A percentile compares a stretch with the other conserved stretches of the same genome.
phyloP scores from a whole-genome alignment of 768 basidiomycete genomes.

The Paxillus involutus region DNA sequence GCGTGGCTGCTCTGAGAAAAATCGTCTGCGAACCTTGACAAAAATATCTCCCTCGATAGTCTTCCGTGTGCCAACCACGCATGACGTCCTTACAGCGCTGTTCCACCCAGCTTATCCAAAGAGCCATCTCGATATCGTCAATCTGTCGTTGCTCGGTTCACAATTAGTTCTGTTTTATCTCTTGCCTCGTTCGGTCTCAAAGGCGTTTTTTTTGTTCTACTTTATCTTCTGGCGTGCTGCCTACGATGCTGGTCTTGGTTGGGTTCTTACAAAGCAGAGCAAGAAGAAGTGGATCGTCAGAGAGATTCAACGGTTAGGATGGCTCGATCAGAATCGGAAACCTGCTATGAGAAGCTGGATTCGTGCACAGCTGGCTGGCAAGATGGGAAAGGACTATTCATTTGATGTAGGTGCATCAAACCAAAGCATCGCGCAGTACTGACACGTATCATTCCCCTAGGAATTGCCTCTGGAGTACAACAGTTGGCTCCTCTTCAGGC shows the following conservation, averaged over 20 bases:
- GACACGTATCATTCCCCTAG: slow-evolving; percentile 35
- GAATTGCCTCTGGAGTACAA: slow-evolving; percentile 93
- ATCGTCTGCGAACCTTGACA: slow-evolving; percentile 2
- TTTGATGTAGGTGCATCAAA: slow-evolving; percentile 67
- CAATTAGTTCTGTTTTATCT: slow-evolving; percentile 75
- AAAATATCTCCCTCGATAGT: slow-evolving; percentile 45
- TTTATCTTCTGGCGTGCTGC: slow-evolving; percentile 92
- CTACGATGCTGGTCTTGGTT: slow-evolving; percentile 93
- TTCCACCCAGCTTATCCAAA: slow-evolving; percentile 84
- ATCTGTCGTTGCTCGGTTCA: slow-evolving; percentile 71
- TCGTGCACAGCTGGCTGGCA: slow-evolving; percentile 77
- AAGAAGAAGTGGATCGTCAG: slow-evolving; percentile 93
- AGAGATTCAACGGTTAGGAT: slow-evolving; percentile 74
- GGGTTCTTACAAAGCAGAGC: slow-evolving; percentile 93
- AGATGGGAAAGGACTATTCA: slow-evolving; percentile 94
- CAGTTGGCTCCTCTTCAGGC: slow-evolving; percentile 93
- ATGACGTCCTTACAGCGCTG: slow-evolving; percentile 83
- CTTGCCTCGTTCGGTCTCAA: slow-evolving; percentile 55
- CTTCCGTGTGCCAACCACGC: slow-evolving; percentile 90
- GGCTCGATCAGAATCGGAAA: slow-evolving; percentile 76
- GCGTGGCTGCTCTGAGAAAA: slow-evolving; percentile 15
- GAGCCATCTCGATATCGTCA: slow-evolving; percentile 86
- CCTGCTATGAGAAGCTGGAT: slow-evolving; percentile 81
- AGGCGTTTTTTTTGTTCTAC: slow-evolving; percentile 80
- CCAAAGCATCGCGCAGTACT: slow-evolving; percentile 3